Evolutionary conservation across 139 green algal genomes (phyloP).

Genomic region (Desmodesmus armatus): DNA sequence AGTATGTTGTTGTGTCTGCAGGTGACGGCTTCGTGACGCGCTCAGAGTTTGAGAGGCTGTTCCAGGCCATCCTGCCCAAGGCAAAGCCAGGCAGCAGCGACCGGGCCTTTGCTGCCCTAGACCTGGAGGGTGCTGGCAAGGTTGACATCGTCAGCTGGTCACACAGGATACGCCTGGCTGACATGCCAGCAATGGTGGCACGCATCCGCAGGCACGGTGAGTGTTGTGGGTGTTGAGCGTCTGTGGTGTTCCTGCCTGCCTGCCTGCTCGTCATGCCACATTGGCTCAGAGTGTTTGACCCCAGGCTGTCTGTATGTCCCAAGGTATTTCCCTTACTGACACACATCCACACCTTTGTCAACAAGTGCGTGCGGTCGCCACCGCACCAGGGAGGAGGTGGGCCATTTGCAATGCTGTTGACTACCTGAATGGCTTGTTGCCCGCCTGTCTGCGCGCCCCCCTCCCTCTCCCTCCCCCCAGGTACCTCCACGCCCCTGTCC

Average conservation of each 20-base stretch:
- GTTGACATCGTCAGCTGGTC: conserved; percentile 78
- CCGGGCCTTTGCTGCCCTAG: conserved; percentile 32
- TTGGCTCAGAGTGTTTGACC: neutral
- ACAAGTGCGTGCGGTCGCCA: neutral
- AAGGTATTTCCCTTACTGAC: neutral
- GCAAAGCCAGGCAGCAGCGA: neutral
- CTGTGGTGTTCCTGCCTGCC: neutral
- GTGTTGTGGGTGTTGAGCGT: neutral
- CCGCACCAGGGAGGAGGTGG: neutral
- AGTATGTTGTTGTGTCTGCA: neutral
- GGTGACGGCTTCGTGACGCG: conserved; percentile 39
- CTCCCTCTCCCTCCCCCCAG: neutral
- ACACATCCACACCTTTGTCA: neutral
- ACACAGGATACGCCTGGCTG: conserved; percentile 43
- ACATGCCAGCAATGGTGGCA: conserved; percentile 64
- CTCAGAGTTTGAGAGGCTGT: conserved; percentile 45
- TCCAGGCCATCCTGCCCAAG: conserved; percentile 42
- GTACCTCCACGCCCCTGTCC: conserved; percentile 6
- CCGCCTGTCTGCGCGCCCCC: too few species aligned
- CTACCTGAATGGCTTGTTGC: neutral
- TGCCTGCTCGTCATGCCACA: too few species aligned
- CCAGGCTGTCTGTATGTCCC: neutral
- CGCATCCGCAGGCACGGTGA: conserved; percentile 40
- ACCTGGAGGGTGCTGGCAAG: conserved; percentile 34
- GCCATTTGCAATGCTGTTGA: neutral